Evolutionary conservation across 2,329 filamentous ascomycete genomes (phyloP).

Genomic region (Phialophora macrospora): DNA sequence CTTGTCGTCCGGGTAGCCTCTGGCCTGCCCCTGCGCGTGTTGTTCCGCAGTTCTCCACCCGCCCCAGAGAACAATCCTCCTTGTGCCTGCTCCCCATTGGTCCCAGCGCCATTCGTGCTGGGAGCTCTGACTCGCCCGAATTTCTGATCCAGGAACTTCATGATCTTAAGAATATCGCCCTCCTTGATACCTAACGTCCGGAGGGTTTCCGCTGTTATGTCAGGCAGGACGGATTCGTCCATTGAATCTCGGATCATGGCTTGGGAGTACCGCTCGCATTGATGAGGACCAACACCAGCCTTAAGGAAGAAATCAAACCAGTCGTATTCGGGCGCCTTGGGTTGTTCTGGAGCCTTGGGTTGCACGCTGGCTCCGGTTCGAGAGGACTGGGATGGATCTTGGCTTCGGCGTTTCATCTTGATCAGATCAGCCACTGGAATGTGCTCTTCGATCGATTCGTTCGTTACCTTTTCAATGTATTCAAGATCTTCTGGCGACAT

Average conservation of each 20-base stretch:
- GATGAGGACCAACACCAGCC: constrained; percentile 87
- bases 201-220: constrained; percentile 81
- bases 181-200: constrained; percentile 92
- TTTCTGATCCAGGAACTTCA: constrained; percentile 82
- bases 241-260: constrained; percentile 91
- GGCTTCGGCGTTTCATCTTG: constrained; percentile 55
- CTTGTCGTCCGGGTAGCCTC: constrained; percentile 83
- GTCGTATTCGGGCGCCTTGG: constrained; percentile 73
- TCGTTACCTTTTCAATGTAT: constrained; percentile 88
- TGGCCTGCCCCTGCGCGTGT: constrained; percentile 89
- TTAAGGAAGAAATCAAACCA: constrained; percentile 99
- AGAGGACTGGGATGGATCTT: constrained; percentile 48
- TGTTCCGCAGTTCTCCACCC: constrained; percentile 88
- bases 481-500: constrained; percentile 96
- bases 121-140: constrained; percentile 67
- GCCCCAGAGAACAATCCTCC: constrained; percentile 88
- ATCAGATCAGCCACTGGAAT: constrained; percentile 84
- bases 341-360: constrained; percentile 32
- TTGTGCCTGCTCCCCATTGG: constrained; percentile 56
- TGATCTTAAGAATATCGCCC: constrained; percentile 94
- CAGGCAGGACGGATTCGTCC: constrained; percentile 89
- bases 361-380: constrained; percentile 46
- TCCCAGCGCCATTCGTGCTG: constrained; percentile 58
- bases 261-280: constrained; percentile 92
- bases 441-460: constrained; percentile 85